phyloP scores from a whole-genome alignment of 169 alveolate genomes.

The Plasmodium inui region DNA sequence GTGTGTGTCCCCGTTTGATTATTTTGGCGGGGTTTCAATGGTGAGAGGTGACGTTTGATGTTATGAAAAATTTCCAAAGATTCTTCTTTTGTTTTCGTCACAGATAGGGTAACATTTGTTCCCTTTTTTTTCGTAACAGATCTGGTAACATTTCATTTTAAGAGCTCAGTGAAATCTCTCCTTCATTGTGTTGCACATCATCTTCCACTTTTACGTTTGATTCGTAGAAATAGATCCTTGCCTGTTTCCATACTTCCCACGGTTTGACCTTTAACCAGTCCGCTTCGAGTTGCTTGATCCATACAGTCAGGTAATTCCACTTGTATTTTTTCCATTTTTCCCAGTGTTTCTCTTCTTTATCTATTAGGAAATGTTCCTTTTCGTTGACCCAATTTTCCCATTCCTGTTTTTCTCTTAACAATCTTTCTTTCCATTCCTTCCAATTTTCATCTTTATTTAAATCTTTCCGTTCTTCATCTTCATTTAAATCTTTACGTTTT shows the following conservation, averaged over 20 bases:
- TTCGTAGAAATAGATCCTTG: slow-evolving; percentile 10
- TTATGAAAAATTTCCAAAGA: background rate
- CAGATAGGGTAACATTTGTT: background rate
- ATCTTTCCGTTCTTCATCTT: background rate
- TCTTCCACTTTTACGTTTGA: background rate
- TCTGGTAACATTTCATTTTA: background rate
- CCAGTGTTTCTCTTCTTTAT: background rate
- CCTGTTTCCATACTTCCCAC: slow-evolving; percentile 16
- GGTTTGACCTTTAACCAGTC: slow-evolving; percentile 38
- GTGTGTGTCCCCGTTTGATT: background rate
- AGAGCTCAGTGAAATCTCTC: background rate
- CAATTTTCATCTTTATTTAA: slow-evolving; percentile 7
- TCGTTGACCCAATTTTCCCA: slow-evolving; percentile 34
- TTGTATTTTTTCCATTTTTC: slow-evolving; percentile 41
- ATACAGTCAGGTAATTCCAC: slow-evolving; percentile 9
- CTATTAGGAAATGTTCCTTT: slow-evolving; percentile 2
- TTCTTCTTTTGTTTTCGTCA: background rate
- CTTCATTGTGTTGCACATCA: background rate
- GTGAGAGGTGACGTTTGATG: background rate
- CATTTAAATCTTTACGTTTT: background rate
- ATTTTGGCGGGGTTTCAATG: background rate
- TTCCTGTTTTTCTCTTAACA: slow-evolving; percentile 2
- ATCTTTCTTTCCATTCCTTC: slow-evolving; percentile 20
- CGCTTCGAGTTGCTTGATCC: background rate
- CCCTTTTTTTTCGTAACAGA: background rate